Evolutionary conservation across 2,329 filamentous ascomycete species (phyloP).

Genomic region (Colletotrichum sp.): DNA sequence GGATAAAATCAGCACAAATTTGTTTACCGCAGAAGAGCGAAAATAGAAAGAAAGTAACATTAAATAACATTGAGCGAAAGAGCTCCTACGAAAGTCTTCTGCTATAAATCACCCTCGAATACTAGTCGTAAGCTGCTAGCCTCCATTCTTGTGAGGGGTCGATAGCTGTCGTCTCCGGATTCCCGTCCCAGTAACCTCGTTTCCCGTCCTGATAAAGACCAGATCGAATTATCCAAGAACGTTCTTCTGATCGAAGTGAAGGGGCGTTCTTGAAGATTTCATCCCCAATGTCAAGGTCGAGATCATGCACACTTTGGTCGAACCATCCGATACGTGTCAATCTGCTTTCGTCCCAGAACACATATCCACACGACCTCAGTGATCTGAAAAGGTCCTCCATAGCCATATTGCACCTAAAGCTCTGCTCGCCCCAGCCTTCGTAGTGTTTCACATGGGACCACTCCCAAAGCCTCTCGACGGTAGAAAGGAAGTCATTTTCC

Average conservation of each 20-base stretch:
- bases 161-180: not conserved
- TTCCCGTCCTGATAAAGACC: not conserved
- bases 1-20: no score
- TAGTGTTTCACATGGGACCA: not conserved
- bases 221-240: not conserved
- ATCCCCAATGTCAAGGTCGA: not conserved
- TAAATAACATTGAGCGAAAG: no score
- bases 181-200: not conserved
- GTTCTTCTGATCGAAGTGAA: not conserved
- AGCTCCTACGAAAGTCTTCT: no score
- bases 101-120: no score
- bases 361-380: not conserved
- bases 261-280: not conserved
- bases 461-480: not conserved
- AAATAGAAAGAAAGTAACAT: no score
- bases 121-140: not conserved
- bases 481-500: not conserved
- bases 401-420: not conserved
- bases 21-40: no score
- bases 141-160: not conserved
- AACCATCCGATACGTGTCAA: not conserved
- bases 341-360: not conserved
- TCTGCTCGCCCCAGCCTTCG: not conserved
- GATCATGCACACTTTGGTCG: not conserved
- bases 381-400: not conserved